Evolutionary conservation across 1,284 basidiomycete genomes (phyloP).

Genomic region (Inonotus obliquus): DNA sequence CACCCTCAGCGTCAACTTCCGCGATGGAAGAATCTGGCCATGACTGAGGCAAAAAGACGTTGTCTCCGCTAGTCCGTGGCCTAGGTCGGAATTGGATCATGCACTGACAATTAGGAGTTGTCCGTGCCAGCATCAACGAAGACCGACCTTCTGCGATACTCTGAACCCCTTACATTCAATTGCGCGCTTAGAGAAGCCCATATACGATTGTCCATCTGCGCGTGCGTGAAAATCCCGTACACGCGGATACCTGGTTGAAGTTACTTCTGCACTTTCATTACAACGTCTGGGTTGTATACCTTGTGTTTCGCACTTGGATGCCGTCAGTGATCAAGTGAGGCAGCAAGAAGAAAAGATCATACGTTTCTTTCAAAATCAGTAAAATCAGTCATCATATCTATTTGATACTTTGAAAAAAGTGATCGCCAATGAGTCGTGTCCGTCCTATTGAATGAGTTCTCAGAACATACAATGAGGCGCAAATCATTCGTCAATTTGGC

Average conservation of each 20-base stretch:
- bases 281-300: not conserved
- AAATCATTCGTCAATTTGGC: slow-evolving; percentile 62
- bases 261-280: too few species aligned
- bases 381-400: slow-evolving; percentile 57
- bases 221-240: slow-evolving; percentile 62
- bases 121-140: not conserved
- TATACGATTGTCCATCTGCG: slow-evolving; percentile 46
- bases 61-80: slow-evolving; percentile 12
- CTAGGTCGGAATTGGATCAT: slow-evolving; percentile 19
- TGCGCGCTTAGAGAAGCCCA: slow-evolving; percentile 56
- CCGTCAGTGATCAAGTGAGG: not conserved
- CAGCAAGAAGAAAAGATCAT: slow-evolving; percentile 21
- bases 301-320: not conserved
- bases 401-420: slow-evolving; percentile 47
- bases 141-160: slow-evolving; percentile 36
- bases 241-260: slow-evolving; percentile 43
- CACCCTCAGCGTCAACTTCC: not conserved
- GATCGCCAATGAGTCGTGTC: not conserved
- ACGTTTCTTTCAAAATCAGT: slow-evolving; percentile 46
- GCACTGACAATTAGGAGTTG: not conserved
- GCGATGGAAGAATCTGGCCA: slow-evolving; percentile 12
- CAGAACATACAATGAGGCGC: slow-evolving; percentile 49
- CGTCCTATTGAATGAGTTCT: not conserved
- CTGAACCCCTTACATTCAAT: slow-evolving; percentile 45
- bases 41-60: slow-evolving; percentile 19